Conservation (phyloP, 306 rosid species). For the Pueraria montana region DNA sequence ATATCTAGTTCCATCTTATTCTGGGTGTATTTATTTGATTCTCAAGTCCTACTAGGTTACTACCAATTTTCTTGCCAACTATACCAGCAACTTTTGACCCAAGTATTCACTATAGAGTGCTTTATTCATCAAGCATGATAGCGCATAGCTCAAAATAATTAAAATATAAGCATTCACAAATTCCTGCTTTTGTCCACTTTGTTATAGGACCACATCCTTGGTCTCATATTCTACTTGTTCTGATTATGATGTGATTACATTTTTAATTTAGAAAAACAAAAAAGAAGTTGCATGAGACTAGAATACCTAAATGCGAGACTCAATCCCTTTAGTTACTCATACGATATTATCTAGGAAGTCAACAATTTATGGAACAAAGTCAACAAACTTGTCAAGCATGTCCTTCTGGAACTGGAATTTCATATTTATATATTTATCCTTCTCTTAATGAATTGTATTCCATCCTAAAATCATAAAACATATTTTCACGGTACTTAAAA, state of each 20-base stretch:
- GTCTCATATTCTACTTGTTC: background rate
- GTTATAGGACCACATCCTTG: background rate
- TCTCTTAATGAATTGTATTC: background rate
- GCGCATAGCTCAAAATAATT: background rate
- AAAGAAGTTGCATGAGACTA: background rate
- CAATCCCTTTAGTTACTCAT: background rate
- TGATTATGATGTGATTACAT: background rate
- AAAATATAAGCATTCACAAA: background rate
- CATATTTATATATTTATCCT: background rate
- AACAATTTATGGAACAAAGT: background rate
- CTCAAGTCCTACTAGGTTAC: background rate
- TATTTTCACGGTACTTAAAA: background rate
- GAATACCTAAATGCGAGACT: background rate
- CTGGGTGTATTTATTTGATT: background rate
- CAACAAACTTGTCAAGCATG: background rate
- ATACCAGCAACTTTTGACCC: background rate
- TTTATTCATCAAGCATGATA: background rate
- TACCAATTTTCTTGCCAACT: background rate
- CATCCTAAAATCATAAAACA: slow-evolving; percentile 7
- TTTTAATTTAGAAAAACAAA: background rate
- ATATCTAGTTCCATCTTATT: background rate
- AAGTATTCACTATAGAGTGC: slow-evolving; percentile 1
- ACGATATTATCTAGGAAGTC: background rate
- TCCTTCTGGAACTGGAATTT: slow-evolving; percentile 1
- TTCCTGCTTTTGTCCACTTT: background rate